Conservation (phyloP, 2,329 filamentous ascomycete genomes). For the Cryphonectria radicalis region DNA sequence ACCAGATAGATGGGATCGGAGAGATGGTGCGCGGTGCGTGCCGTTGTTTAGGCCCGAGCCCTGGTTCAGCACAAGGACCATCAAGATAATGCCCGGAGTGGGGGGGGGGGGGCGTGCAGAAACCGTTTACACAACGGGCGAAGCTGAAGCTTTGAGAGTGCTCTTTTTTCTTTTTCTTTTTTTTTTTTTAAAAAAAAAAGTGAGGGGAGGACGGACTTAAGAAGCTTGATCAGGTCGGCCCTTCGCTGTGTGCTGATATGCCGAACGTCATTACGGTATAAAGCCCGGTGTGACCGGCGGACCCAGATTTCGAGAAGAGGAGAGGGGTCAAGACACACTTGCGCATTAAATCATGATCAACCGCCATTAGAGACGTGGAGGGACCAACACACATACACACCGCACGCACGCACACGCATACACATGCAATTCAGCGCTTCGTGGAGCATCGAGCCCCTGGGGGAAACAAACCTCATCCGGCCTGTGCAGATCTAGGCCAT, state of each 20-base stretch:
- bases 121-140: neutral
- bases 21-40: neutral
- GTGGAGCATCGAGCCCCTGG: neutral
- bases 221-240: neutral
- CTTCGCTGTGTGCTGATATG: neutral
- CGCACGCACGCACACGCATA: neutral
- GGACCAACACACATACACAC: neutral
- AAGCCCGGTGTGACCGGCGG: neutral
- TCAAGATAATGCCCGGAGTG: neutral
- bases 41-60: neutral
- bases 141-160: neutral
- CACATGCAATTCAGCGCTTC: neutral
- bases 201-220: neutral
- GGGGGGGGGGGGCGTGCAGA: neutral
- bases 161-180: too few species aligned
- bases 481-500: neutral
- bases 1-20: neutral
- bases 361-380: neutral
- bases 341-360: neutral
- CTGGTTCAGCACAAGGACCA: neutral
- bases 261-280: neutral
- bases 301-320: neutral
- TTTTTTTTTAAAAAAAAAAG: too few species aligned
- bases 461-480: neutral
- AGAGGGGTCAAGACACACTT: neutral